These are phyloP conservation scores for Coleophoma crateriformis DNA, from an alignment of 2,329 filamentous ascomycete genomes.

Conservation along the genomic window DNA sequence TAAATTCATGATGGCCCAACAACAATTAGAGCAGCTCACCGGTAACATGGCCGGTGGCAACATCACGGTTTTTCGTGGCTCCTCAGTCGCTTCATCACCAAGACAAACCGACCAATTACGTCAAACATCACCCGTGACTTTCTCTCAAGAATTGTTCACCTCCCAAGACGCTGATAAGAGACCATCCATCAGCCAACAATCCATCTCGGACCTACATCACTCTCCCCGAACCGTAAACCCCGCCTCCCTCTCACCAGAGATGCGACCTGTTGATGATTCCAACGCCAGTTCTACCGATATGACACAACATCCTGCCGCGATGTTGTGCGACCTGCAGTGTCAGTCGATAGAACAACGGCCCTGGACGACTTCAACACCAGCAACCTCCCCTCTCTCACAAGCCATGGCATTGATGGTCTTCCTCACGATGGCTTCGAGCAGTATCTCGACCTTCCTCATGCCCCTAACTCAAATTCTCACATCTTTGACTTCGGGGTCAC, in stretches of 20 bases:
- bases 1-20: slow-evolving; percentile 19
- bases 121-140: slow-evolving; percentile 34
- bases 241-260: slow-evolving; percentile 53
- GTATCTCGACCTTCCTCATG: slow-evolving; percentile 64
- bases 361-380: slow-evolving; percentile 23
- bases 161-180: slow-evolving; percentile 28
- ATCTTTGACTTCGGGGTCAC: slow-evolving; percentile 72
- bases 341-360: slow-evolving; percentile 60
- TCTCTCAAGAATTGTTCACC: slow-evolving; percentile 54
- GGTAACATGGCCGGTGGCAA: slow-evolving; percentile 11
- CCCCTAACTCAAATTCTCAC: slow-evolving; percentile 68
- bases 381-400: slow-evolving; percentile 16
- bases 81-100: slow-evolving; percentile 37
- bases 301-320: slow-evolving; percentile 99
- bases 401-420: slow-evolving; percentile 53
- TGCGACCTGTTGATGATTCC: slow-evolving; percentile 45
- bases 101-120: slow-evolving; percentile 32
- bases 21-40: slow-evolving; percentile 18
- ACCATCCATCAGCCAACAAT: slow-evolving; percentile 12
- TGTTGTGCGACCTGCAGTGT: slow-evolving; percentile 99
- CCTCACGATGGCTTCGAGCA: slow-evolving; percentile 62
- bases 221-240: slow-evolving; percentile 51
- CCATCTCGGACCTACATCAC: slow-evolving; percentile 22
- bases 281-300: slow-evolving; percentile 56
- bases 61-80: slow-evolving; percentile 32